Evolutionary conservation across 495 filamentous ascomycete species (phyloP), one percentile per base, ranked within the genome.

Genomic region (Tuber indicum): DNA sequence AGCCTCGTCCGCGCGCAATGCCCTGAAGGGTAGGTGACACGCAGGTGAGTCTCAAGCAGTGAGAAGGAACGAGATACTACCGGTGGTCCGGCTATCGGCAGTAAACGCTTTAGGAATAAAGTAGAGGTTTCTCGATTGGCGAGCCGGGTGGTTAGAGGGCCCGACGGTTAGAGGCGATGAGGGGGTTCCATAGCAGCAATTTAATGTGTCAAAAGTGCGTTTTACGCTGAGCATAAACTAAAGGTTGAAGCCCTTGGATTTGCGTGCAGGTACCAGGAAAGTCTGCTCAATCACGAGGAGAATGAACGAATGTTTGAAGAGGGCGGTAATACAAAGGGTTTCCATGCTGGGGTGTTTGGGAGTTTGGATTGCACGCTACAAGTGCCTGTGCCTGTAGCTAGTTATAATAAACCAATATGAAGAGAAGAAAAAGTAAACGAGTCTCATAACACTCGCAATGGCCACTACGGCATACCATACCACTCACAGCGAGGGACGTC

Each of bases 21-120:
- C 58, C 41, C 36, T 21, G 69, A 70, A n/a, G 12, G 44, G 76
- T 70, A 76, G 47, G 76, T 75, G 58, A 78, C 74, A 78, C 76
- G n/a, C 43, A 46, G 26, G 26, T 36, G 58, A 17, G 62, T 62
- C 45, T 45, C 45, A 69, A 14, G 44, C 66, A 47, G 36, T 43
- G 32, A 44, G n/a, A 75, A 69, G 46, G 19, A 47, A 58, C 41
- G 75, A 21, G 14, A 32, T 42, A 76, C 70, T 47, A 36, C n/a
- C 17, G 47, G 17, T 69, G 12, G 32, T 41, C 41, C 72, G 72
- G 75, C 44, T 71, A 71, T 43, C 72, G 72, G 72, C 62, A 74
- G 62, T 73, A 36, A 39, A 17, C n/a, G 3, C 26, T 44, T n/a
- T 32, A 45, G 16, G 41, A 62, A 70, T 39, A 47, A 49, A 74